phyloP scores from a whole-genome alignment of 2,329 filamentous ascomycete species.

The Hortaea sp. region DNA sequence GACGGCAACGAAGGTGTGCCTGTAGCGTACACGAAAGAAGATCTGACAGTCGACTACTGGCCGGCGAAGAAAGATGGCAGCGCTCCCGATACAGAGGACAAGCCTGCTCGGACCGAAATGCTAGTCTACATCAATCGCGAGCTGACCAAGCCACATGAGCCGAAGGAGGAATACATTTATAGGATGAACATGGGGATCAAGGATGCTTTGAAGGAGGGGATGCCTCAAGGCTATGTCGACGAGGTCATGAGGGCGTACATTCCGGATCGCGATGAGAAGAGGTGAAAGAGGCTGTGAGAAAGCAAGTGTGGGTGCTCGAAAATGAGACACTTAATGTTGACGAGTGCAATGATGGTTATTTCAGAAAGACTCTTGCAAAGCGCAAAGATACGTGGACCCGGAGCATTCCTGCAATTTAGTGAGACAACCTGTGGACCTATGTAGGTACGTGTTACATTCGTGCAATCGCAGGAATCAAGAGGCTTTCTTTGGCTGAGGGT shows the following conservation, averaged over 20 bases:
- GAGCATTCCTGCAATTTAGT: no score
- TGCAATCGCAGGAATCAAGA: no score
- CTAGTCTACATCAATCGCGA: slow-evolving; percentile 52
- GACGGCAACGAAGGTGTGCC: slow-evolving; percentile 56
- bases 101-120: slow-evolving; percentile 25
- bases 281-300: slow-evolving; percentile 24
- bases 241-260: slow-evolving; percentile 45
- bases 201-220: slow-evolving; percentile 45
- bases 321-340: slow-evolving; percentile 1
- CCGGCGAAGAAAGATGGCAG: slow-evolving; percentile 7
- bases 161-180: slow-evolving; percentile 49
- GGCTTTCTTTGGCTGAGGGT: no score
- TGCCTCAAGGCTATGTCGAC: slow-evolving; percentile 48
- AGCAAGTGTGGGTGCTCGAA: slow-evolving; percentile 26
- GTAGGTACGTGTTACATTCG: no score
- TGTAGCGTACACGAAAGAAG: slow-evolving; percentile 47
- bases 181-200: slow-evolving; percentile 54
- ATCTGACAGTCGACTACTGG: slow-evolving; percentile 37
- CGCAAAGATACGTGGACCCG: no score
- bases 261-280: slow-evolving; percentile 22
- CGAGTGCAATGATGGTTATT: no score
- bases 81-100: slow-evolving; percentile 15
- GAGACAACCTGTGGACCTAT: no score
- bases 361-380: no score
- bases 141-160: slow-evolving; percentile 29